Percentiles rank a stretch among this genome's conserved stretches.
These are phyloP conservation scores for Oenanthe javanica DNA, from an alignment of 140 eudicot species.

Conservation along the genomic window DNA sequence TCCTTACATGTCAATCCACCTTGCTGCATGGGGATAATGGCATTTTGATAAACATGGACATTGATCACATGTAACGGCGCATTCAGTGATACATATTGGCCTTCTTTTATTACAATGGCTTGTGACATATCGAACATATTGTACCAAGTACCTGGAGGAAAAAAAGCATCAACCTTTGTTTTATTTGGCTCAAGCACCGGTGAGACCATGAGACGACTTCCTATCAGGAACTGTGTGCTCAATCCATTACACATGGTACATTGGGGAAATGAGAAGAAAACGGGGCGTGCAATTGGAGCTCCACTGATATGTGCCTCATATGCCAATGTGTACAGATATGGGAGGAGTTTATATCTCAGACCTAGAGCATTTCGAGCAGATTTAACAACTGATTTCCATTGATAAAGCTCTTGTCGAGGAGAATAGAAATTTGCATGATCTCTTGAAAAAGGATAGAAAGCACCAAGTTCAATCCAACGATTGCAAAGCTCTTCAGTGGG, in stretches of 20 bases:
- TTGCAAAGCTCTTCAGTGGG: constrained; percentile 3
- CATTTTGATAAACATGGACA: constrained; percentile 2
- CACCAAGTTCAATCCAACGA: constrained; percentile 5
- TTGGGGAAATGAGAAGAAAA: not conserved
- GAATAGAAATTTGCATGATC: not conserved
- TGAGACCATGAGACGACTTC: constrained; percentile 1
- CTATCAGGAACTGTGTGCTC: not conserved
- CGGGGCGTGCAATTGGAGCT: not conserved
- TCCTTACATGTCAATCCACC: not conserved
- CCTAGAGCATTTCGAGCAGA: constrained; percentile 3
- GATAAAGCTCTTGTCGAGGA: constrained; percentile 3
- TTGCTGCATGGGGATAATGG: not conserved
- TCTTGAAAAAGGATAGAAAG: not conserved
- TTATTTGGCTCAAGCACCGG: not conserved
- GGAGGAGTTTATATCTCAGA: constrained; percentile 1
- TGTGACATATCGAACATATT: not conserved
- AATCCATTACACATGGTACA: not conserved
- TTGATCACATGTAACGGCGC: not conserved
- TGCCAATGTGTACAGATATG: not conserved
- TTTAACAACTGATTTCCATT: constrained; percentile 1
- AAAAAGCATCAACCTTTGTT: constrained; percentile 1
- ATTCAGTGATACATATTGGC: not conserved
- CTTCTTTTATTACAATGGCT: not conserved
- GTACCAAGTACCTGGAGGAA: not conserved
- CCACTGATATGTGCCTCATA: constrained; percentile 1